Percentiles rank a stretch among this genome's conserved stretches.
phyloP scores from a whole-genome alignment of 139 green algal species.

The Chlamydomonas sp. region DNA sequence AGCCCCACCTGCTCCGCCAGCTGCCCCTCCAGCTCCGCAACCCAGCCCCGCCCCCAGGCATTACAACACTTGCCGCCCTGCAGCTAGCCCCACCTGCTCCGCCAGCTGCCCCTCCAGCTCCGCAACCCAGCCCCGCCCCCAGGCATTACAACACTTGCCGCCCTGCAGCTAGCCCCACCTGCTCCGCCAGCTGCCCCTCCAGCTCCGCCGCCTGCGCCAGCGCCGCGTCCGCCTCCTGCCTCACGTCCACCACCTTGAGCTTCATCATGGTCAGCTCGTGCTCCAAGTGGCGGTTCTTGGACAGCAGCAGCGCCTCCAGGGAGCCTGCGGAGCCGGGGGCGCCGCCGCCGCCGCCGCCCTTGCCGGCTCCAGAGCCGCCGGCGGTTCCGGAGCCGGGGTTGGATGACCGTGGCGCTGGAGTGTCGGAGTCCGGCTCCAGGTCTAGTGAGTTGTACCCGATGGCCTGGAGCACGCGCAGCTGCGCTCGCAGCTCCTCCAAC shows the following conservation, averaged over 20 bases:
- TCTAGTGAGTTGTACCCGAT: conserved; percentile 77
- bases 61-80: not conserved
- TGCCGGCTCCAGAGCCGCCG: not conserved
- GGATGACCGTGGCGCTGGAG: not conserved
- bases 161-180: not conserved
- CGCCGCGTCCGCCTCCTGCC: conserved; percentile 43
- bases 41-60: too few species aligned
- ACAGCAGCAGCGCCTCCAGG: conserved; percentile 84
- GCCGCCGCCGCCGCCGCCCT: not conserved
- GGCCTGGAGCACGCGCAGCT: conserved; percentile 80
- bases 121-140: conserved; percentile 21
- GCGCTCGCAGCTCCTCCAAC: conserved; percentile 76
- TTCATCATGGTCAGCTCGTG: conserved; percentile 67
- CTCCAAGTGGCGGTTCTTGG: conserved; percentile 89
- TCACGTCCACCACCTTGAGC: conserved; percentile 45
- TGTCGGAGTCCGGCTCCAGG: conserved; percentile 47
- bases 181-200: conserved; percentile 49
- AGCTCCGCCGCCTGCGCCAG: conserved; percentile 49
- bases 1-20: too few species aligned
- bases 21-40: conserved; percentile 1
- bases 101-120: conserved; percentile 57
- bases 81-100: conserved; percentile 11
- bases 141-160: not conserved
- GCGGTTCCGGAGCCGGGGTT: not conserved
- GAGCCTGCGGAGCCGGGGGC: conserved; percentile 27